A percentile compares a stretch with the other conserved stretches of the same genome.
phyloP scores from a whole-genome alignment of 1,284 basidiomycete species.

The Pascua sp. region DNA sequence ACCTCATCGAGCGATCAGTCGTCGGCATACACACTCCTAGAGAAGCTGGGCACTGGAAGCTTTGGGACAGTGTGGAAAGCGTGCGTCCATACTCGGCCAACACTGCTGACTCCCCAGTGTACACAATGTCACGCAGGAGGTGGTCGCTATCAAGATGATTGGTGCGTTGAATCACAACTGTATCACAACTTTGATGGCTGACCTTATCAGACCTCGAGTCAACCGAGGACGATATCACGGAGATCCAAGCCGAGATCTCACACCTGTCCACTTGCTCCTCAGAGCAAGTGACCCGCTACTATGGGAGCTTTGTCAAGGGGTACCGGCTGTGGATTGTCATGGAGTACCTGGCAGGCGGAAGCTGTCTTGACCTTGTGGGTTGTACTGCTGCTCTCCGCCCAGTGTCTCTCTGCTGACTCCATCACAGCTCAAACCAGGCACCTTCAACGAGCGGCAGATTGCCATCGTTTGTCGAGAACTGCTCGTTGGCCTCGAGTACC shows the following conservation, averaged over 20 bases:
- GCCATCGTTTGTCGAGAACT: conserved; percentile 92
- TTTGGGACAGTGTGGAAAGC: conserved; percentile 97
- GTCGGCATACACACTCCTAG: conserved; percentile 84
- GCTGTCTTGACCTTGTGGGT: conserved; percentile 78
- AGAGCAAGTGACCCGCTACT: conserved; percentile 92
- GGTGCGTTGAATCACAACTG: conserved; percentile 54
- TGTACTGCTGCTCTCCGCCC: background rate
- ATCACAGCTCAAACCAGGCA: conserved; percentile 71
- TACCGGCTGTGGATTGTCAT: conserved; percentile 99
- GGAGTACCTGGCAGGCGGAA: conserved; percentile 98
- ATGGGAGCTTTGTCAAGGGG: conserved; percentile 91
- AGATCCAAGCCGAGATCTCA: conserved; percentile 97
- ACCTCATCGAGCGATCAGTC: conserved; percentile 60
- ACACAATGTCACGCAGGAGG: conserved; percentile 86
- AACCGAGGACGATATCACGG: conserved; percentile 90
- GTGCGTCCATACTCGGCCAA: conserved; percentile 34
- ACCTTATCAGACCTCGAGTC: conserved; percentile 51
- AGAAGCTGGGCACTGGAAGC: conserved; percentile 95
- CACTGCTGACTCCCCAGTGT: conserved; percentile 51
- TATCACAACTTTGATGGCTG: background rate
- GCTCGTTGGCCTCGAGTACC: conserved; percentile 87
- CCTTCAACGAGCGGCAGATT: conserved; percentile 87
- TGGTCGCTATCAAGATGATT: conserved; percentile 98
- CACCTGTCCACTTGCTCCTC: conserved; percentile 94
- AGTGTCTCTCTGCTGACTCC: background rate